Evolutionary conservation across 2,329 filamentous ascomycete genomes (phyloP).

Genomic region (Coleophoma eucalyptorum): DNA sequence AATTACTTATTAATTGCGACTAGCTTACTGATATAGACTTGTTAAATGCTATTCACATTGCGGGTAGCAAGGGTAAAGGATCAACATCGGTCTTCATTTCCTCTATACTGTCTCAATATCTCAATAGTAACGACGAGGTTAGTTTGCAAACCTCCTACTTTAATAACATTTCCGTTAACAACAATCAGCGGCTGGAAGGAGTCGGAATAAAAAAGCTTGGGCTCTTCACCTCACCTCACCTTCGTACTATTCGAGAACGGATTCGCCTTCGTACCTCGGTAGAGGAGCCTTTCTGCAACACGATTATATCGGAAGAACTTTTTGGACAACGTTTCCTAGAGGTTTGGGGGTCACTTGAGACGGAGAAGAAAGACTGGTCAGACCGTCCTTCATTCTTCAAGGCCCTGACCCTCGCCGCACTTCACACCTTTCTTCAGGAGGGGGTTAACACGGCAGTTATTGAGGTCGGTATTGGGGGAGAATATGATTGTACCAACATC

Average conservation of each 20-base stretch:
- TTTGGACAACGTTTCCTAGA: slow-evolving; percentile 64
- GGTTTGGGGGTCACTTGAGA: slow-evolving; percentile 28
- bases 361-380: too few species aligned
- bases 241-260: slow-evolving; percentile 60
- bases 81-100: slow-evolving; percentile 65
- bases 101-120: slow-evolving; percentile 51
- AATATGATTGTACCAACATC: slow-evolving; percentile 64
- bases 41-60: slow-evolving; percentile 63
- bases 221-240: slow-evolving; percentile 64
- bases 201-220: slow-evolving; percentile 35
- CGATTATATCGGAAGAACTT: slow-evolving; percentile 49
- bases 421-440: slow-evolving; percentile 61
- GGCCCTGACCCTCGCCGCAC: slow-evolving; percentile 59
- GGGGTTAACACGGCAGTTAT: slow-evolving; percentile 58
- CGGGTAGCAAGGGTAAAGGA: slow-evolving; percentile 71
- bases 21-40: slow-evolving; percentile 13
- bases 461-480: slow-evolving; percentile 63
- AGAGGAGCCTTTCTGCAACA: not conserved
- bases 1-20: too few species aligned
- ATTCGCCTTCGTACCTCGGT: slow-evolving; percentile 51
- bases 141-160: too few species aligned
- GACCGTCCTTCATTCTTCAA: slow-evolving; percentile 39
- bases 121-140: too few species aligned
- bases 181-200: slow-evolving; percentile 21
- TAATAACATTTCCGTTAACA: too few species aligned